A percentile compares a stretch with the other conserved stretches of the same genome.
Conservation (phyloP, 2,329 filamentous ascomycete genomes). For the Aspergillus sp. region DNA sequence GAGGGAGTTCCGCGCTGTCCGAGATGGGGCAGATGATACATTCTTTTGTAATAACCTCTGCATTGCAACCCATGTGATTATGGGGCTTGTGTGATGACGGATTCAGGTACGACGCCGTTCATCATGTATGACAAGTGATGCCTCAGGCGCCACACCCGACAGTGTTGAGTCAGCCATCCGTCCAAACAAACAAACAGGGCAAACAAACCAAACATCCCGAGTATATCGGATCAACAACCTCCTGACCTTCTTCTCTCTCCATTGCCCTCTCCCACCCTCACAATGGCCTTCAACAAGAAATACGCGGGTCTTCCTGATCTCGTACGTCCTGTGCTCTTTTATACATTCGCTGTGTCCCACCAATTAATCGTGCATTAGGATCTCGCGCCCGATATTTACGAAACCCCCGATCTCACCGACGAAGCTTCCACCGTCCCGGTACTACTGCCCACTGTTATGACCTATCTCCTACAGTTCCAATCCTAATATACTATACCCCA, state of each 20-base stretch:
- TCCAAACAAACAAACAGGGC: no score
- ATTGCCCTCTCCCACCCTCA: constrained; percentile 11
- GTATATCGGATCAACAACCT: not conserved
- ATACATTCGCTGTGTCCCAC: not conserved
- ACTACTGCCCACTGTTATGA: constrained; percentile 29
- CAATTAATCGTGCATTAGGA: constrained; percentile 58
- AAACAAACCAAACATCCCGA: not conserved
- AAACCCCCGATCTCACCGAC: constrained; percentile 89
- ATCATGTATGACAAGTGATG: no score
- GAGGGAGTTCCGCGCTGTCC: not conserved
- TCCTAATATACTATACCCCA: constrained; percentile 51
- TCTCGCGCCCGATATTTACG: constrained; percentile 90
- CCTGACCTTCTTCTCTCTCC: not conserved
- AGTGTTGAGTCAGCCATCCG: no score
- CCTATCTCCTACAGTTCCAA: constrained; percentile 24
- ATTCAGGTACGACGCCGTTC: no score
- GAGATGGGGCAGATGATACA: not conserved
- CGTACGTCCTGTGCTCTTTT: constrained; percentile 45
- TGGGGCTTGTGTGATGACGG: not conserved
- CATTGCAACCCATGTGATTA: not conserved
- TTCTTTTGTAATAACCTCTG: no score
- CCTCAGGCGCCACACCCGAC: no score
- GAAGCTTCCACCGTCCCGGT: constrained; percentile 84
- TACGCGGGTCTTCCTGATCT: constrained; percentile 79
- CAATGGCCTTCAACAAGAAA: constrained; percentile 75